phyloP scores from a whole-genome alignment of 2,329 filamentous ascomycete genomes.

The Didymella keratinophila region DNA sequence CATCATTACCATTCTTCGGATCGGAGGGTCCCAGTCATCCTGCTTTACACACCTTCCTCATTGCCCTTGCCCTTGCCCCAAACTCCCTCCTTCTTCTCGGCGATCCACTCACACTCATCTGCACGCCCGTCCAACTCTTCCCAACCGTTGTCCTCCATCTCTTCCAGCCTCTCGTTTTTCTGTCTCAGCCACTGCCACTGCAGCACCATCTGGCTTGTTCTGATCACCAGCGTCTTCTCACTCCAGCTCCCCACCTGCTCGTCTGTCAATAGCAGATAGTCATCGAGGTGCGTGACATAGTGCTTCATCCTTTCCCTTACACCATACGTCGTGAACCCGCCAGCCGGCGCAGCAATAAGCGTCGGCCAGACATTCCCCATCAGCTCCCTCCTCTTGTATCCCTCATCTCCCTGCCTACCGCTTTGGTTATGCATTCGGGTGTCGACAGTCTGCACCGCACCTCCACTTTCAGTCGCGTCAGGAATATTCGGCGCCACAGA shows the following conservation, averaged over 20 bases:
- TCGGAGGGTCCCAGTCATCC: no score
- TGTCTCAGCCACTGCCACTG: slow-evolving; percentile 43
- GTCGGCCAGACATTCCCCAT: slow-evolving; percentile 36
- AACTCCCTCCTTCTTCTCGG: slow-evolving; percentile 22
- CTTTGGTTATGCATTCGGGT: not conserved
- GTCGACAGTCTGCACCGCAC: not conserved
- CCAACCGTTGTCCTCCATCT: slow-evolving; percentile 37
- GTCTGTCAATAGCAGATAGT: slow-evolving; percentile 32
- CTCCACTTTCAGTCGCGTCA: not conserved
- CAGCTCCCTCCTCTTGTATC: slow-evolving; percentile 11
- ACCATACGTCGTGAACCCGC: slow-evolving; percentile 27
- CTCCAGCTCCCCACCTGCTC: slow-evolving; percentile 30
- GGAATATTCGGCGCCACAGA: slow-evolving; percentile 6
- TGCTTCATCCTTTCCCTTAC: slow-evolving; percentile 41
- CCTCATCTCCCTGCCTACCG: not conserved
- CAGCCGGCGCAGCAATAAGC: slow-evolving; percentile 29
- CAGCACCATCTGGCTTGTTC: slow-evolving; percentile 25
- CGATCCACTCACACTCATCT: slow-evolving; percentile 41
- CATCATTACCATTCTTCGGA: not conserved
- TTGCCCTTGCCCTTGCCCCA: not conserved
- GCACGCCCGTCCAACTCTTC: slow-evolving; percentile 33
- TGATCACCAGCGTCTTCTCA: slow-evolving; percentile 14
- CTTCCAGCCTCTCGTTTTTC: slow-evolving; percentile 34
- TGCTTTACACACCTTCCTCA: not conserved
- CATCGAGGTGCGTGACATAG: slow-evolving; percentile 39